A percentile compares a stretch with the other conserved stretches of the same genome.
These are phyloP conservation scores for Ophiognomonia clavigignenti-juglandacearum DNA, from an alignment of 2,329 filamentous ascomycete species.

Conservation along the genomic window DNA sequence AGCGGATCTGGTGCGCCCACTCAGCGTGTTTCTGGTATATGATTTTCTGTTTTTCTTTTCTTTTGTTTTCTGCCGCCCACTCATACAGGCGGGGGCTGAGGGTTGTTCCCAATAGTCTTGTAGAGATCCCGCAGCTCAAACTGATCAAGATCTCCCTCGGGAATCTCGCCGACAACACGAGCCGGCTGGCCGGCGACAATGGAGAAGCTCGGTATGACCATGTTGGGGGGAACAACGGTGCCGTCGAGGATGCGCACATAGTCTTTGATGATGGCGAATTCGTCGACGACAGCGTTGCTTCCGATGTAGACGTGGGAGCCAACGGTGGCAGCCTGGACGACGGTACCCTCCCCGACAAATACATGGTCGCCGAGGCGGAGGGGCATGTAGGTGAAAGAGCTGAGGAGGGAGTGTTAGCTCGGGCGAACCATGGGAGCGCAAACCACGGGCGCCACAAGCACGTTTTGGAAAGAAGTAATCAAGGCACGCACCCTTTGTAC, in stretches of 20 bases:
- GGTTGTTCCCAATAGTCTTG: conserved; percentile 58
- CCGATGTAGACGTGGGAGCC: conserved; percentile 86
- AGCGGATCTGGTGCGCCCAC: too few relatives aligned
- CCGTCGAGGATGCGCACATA: conserved; percentile 84
- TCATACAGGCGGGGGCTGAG: conserved; percentile 33
- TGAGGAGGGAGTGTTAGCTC: conserved; percentile 20
- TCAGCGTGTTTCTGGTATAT: too few relatives aligned
- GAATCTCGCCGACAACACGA: conserved; percentile 74
- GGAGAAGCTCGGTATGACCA: conserved; percentile 89
- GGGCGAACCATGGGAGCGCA: background rate
- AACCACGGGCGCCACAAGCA: background rate
- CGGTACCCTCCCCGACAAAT: conserved; percentile 70
- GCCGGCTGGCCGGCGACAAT: conserved; percentile 83
- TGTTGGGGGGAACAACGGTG: conserved; percentile 76
- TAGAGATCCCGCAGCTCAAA: conserved; percentile 62
- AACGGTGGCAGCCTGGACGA: conserved; percentile 79
- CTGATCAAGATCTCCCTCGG: conserved; percentile 62
- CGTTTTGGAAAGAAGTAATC: too few relatives aligned
- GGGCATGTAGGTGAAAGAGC: conserved; percentile 72
- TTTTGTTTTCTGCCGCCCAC: accelerated
- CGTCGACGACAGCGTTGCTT: conserved; percentile 68
- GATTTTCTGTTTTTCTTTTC: too few relatives aligned
- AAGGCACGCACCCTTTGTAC: conserved; percentile 68
- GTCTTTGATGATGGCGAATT: conserved; percentile 90
- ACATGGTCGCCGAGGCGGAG: conserved; percentile 94